Conservation (phyloP, 2,329 filamentous ascomycete species). For the Alternaria sp. region DNA sequence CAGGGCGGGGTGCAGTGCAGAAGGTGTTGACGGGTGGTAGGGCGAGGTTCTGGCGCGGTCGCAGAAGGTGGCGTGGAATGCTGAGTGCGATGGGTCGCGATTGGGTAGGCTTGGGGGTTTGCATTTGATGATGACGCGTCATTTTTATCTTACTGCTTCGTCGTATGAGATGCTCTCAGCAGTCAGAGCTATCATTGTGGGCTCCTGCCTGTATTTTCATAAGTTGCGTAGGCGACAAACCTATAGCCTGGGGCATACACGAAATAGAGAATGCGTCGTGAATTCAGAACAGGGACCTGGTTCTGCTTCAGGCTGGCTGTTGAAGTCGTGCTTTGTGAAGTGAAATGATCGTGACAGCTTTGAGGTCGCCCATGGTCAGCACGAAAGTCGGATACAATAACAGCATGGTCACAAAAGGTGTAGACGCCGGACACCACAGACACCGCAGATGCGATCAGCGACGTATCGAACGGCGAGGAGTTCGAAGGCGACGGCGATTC, state of each 20-base stretch:
- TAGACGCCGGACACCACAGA: too few relatives aligned
- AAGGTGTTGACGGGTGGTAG: background rate
- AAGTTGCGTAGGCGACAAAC: background rate
- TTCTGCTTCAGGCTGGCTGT: background rate
- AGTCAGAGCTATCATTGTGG: accelerated
- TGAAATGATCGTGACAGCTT: background rate
- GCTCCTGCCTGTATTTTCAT: background rate
- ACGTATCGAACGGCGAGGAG: too few relatives aligned
- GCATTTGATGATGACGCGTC: background rate
- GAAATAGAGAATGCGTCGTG: background rate
- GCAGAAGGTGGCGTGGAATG: background rate
- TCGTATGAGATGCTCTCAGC: background rate
- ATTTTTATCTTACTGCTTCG: background rate
- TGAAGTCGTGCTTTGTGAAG: background rate
- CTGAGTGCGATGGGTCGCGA: background rate
- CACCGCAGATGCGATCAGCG: too few relatives aligned
- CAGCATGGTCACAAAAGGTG: background rate
- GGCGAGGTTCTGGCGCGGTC: background rate
- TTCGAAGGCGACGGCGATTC: too few relatives aligned
- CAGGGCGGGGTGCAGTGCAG: background rate
- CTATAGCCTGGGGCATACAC: background rate
- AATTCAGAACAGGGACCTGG: background rate
- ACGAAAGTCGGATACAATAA: background rate
- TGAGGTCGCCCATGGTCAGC: background rate
- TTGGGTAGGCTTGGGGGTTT: background rate